phyloP scores from a whole-genome alignment of 192 early-diverging fungal genomes.

The Entophlyctis luteolus region DNA sequence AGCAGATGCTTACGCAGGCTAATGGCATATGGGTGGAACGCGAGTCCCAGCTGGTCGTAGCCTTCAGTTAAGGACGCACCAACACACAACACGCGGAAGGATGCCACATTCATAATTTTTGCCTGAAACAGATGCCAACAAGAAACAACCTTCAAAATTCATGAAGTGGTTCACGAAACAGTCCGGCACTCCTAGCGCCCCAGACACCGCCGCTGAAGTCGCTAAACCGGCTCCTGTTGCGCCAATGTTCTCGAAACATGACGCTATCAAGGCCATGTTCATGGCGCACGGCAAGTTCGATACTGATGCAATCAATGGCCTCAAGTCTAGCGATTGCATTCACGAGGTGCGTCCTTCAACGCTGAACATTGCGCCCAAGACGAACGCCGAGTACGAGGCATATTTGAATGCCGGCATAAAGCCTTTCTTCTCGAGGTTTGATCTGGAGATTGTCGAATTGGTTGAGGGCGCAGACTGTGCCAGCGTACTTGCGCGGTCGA shows the following conservation, averaged over 20 bases:
- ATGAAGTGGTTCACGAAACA: too few relatives aligned
- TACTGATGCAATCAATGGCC: background rate
- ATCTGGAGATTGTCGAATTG: background rate
- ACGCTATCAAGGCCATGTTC: background rate
- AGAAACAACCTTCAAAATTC: too few relatives aligned
- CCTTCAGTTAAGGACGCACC: constrained; percentile 11
- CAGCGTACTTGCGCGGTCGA: background rate
- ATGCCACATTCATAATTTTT: too few relatives aligned
- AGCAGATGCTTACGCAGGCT: background rate
- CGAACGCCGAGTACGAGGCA: background rate
- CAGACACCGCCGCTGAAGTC: too few relatives aligned
- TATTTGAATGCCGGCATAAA: background rate
- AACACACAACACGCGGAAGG: background rate
- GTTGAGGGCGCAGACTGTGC: background rate
- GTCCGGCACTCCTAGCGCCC: too few relatives aligned
- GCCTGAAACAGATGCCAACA: too few relatives aligned
- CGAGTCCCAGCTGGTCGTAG: background rate
- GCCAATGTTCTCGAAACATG: too few relatives aligned
- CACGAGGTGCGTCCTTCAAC: background rate
- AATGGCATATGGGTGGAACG: constrained; percentile 10
- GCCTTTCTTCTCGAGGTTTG: background rate
- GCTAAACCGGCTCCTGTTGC: too few relatives aligned
- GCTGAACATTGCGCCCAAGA: background rate
- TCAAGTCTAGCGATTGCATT: background rate
- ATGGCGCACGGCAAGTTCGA: background rate